Conservation (phyloP, 2,329 filamentous ascomycete genomes). For the Aspergillus novofumigatus region DNA sequence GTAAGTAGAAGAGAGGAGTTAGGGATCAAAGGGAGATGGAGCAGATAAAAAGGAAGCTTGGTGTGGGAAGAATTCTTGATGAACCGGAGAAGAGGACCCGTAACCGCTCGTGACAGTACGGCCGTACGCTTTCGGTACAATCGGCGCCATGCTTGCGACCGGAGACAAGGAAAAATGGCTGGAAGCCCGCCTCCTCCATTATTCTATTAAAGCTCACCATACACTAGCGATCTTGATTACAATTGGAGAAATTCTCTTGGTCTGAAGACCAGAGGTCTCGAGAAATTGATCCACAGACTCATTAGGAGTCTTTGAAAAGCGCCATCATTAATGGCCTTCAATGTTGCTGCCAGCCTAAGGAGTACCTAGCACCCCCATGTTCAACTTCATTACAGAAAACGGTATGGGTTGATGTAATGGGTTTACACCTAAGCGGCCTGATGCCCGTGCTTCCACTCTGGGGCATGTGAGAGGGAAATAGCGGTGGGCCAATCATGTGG, state of each 20-base stretch:
- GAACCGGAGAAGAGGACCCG: conserved; percentile 38
- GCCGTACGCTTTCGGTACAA: conserved; percentile 25
- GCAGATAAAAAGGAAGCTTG: conserved; percentile 37
- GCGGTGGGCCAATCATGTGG: not conserved
- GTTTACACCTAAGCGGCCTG: not conserved
- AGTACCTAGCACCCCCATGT: not conserved
- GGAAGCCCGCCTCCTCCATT: conserved; percentile 4
- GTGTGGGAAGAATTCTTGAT: conserved; percentile 31
- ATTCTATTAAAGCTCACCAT: not conserved
- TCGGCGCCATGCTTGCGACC: conserved; percentile 21
- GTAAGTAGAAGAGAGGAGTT: conserved; percentile 32
- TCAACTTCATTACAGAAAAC: not conserved
- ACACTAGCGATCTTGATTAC: not conserved
- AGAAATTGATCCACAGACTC: not conserved
- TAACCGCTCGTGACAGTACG: conserved; percentile 35
- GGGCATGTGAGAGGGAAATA: conserved; percentile 1
- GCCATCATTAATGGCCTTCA: not conserved
- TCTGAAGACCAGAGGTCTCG: not conserved
- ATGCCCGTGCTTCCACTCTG: not conserved
- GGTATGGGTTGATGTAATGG: not conserved
- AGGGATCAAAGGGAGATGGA: conserved; percentile 32
- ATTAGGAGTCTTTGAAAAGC: not conserved
- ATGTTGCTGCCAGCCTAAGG: not conserved
- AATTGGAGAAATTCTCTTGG: not conserved
- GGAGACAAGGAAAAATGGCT: conserved; percentile 27